Evolutionary conservation across 352 stramenopile genomes (phyloP), one percentile per base, ranked within the genome.

Genomic region (Phytophthora litchii): DNA sequence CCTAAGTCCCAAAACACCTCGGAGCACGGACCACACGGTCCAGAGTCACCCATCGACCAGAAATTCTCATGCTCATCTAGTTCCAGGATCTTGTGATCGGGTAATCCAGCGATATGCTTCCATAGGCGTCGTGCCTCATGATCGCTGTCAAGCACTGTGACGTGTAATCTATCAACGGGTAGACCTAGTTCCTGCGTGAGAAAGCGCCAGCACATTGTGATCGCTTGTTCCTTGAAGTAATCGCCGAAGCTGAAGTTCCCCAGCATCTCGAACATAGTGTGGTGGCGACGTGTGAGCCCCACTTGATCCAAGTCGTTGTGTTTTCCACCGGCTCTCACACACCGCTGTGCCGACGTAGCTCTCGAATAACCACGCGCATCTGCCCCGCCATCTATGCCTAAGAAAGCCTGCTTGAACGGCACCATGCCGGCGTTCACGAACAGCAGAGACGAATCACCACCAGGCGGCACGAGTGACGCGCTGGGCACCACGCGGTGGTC

Each of bases 201-300:
- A 51, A 97, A 98, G 17, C 88, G 71, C 95, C 96, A 99, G 31
- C 93, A 89, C 80, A 96, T 96, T 4, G 66, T 63, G 65, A 99
- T 99, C 14, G 95, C 94, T 57, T 98, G 91, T 34, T 97, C 80
- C 66, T 99, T 99, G 74, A 99, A 99, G 78, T 99, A 99, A 72
- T 98, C 91, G 37, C 96, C 96, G 67, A 99, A 98, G 45, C 82
- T 97, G 81, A 97, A 99, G 67, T 99, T 99, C 37, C 97, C 97
- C 21, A 99, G 79, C 97, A 99, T 99, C 78, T 99, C 96, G 68
- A 99, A 99, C 73, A 98, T 97, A 42, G 96, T 99, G 67, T 99
- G 97, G 83, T 99, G 97, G 53, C 97, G 97, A 3, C 97, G 84
- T 58, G 97, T 97, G 71, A 98, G 95, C 19, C 96, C 96, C 7